Evolutionary conservation across 306 rosid genomes (phyloP).

Genomic region (Nissolia schottii): DNA sequence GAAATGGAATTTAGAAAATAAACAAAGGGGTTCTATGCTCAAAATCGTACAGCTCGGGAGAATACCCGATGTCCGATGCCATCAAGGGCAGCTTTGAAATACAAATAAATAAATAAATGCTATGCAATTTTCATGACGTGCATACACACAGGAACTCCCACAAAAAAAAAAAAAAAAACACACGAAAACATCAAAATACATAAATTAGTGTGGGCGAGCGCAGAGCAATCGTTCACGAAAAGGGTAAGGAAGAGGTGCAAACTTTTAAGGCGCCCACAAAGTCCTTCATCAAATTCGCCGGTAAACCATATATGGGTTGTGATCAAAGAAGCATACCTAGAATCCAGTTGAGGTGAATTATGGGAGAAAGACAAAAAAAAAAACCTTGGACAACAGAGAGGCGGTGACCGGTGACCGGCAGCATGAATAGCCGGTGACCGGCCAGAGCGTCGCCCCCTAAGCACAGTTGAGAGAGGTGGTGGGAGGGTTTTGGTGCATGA

Average conservation of each 20-base stretch:
- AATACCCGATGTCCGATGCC: not conserved
- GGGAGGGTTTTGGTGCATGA: slow-evolving; percentile 7
- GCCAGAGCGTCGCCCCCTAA: not conserved
- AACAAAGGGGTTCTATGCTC: not conserved
- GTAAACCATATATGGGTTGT: not conserved
- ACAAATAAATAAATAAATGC: not conserved
- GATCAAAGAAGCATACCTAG: not conserved
- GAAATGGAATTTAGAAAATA: not conserved
- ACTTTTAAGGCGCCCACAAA: slow-evolving; percentile 4
- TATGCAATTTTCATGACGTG: not conserved
- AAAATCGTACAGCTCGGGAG: not conserved
- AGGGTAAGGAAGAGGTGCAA: slow-evolving; percentile 1
- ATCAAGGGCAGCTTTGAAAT: not conserved
- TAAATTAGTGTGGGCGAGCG: not conserved
- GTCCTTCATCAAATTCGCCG: not conserved
- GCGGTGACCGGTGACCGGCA: not conserved
- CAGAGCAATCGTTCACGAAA: not conserved
- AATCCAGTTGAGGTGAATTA: not conserved
- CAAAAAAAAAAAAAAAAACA: not conserved
- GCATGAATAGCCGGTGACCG: not conserved
- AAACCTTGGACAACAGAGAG: not conserved
- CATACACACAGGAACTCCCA: not conserved
- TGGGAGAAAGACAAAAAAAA: not conserved
- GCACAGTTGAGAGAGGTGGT: not conserved
- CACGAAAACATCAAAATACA: not conserved